Evolutionary conservation across 2,329 filamentous ascomycete genomes (phyloP).

Genomic region (Orbilia javanica): DNA sequence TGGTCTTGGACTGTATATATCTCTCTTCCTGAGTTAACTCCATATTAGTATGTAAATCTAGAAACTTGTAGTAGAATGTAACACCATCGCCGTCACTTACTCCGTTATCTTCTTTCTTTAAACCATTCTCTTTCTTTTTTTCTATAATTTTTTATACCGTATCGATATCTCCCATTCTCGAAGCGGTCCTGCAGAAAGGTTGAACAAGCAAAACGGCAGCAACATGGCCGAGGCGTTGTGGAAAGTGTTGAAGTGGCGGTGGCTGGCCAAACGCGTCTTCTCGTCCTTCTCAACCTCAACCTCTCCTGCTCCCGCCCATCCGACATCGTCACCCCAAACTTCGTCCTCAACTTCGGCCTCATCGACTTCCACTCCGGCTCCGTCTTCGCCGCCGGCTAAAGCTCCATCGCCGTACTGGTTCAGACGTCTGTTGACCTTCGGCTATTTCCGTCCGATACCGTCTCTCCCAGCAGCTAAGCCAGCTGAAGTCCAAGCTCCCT

Average conservation of each 20-base stretch:
- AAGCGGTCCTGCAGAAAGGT: no score
- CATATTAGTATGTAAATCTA: constrained; percentile 12
- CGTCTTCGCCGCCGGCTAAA: constrained; percentile 1
- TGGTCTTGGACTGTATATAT: neutral
- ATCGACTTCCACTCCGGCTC: neutral
- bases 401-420: constrained; percentile 28
- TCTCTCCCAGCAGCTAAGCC: constrained; percentile 19
- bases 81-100: constrained; percentile 31
- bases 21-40: neutral
- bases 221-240: constrained; percentile 47
- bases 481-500: constrained; percentile 11
- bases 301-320: constrained; percentile 16
- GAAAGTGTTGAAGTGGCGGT: constrained; percentile 58
- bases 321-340: constrained; percentile 12
- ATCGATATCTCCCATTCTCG: no score
- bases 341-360: neutral
- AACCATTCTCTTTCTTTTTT: neutral
- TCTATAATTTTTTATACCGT: neutral
- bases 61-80: constrained; percentile 43
- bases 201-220: neutral
- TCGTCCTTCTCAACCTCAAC: constrained; percentile 38
- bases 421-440: constrained; percentile 32
- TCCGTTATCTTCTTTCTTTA: constrained; percentile 1
- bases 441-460: constrained; percentile 19
- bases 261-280: constrained; percentile 59